Base-by-base conservation (phyloP, 2,329 filamentous ascomycete genomes). In the Stachybotrys elegans region DNA sequence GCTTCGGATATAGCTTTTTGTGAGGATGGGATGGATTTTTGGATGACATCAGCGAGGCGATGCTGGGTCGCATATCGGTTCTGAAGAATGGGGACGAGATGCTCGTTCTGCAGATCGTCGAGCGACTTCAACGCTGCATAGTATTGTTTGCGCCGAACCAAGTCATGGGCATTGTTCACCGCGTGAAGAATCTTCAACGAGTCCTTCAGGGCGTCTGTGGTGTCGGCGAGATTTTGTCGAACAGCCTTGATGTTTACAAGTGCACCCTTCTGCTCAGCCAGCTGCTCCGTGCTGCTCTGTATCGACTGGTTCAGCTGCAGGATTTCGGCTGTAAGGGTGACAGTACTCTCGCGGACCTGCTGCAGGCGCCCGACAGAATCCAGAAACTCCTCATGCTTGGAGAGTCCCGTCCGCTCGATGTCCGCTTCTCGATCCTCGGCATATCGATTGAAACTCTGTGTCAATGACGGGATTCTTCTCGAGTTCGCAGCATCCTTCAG, bases 381-480 rank as follows among this genome's bases (percentile, higher is more conserved):
- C 25, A 97, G 84, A 59, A 98, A 98, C 58, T 96, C 93, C 60
- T 97, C 92, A 59, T 98, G 93, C 57, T 96, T 95, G 11, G 88
- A 92, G 57, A 95, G 83, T 56, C 93, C 95, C 56, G 97, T 94
- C 19, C 81, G 81, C 68, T 98, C 93, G 52, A 98, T 97, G 56
- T 97, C 91, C 13, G 79, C 69, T 64, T 98, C 93, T 48, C 91
- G 84, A 38, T 93, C 88, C 53, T 85, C 83, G 25, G 91, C 88
- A 64, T 95, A 94, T 53, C 84, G 82, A 12, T 50, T 58, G 20
- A 69, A 75, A 48, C 86, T 86, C 55, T 91, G 84, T 40, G 90
- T 80, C 32, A 98, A 76, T 46, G 83, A 80, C 31, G 75, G 75
- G 6, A 84, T 84, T 57, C 87, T 78, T 60, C 87, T 84, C 44